Percentiles rank a stretch among this genome's conserved stretches.
These are phyloP conservation scores for Chrysoporthe austroafricana DNA, from an alignment of 2,329 filamentous ascomycete genomes.

Conservation along the genomic window DNA sequence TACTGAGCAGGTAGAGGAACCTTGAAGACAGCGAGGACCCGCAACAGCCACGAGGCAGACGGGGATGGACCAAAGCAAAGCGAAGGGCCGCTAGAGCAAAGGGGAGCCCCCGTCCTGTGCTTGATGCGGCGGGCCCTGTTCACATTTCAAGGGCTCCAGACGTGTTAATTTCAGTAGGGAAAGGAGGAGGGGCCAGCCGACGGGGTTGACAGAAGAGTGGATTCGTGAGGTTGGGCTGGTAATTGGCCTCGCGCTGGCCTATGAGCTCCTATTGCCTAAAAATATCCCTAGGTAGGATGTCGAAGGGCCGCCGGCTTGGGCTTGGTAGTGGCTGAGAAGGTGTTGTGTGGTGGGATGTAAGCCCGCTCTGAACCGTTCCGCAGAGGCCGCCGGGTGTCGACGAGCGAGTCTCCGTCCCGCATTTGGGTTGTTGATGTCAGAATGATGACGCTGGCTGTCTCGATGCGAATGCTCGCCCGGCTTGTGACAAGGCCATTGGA, in stretches of 20 bases:
- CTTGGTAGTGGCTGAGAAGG: neutral
- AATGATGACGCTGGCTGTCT: neutral
- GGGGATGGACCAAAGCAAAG: conserved; percentile 12
- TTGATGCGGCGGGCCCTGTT: conserved; percentile 9
- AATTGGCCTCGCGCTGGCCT: neutral
- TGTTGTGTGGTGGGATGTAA: neutral
- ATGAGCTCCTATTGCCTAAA: neutral
- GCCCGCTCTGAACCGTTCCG: neutral
- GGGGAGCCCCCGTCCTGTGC: neutral
- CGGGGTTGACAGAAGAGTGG: neutral
- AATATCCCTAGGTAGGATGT: neutral
- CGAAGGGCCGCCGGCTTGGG: neutral
- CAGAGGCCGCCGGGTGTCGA: neutral
- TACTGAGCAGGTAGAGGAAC: neutral
- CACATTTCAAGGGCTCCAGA: conserved; percentile 1
- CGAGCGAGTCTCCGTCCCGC: neutral
- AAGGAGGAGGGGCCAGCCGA: neutral
- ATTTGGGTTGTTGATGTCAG: conserved; percentile 3
- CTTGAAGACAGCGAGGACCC: neutral
- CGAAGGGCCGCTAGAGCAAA: conserved; percentile 4
- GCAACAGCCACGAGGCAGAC: conserved; percentile 17
- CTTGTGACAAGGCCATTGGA: neutral
- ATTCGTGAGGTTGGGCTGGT: neutral
- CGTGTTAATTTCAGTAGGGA: neutral
- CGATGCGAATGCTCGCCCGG: neutral